Percentiles rank a stretch among this genome's conserved stretches.
Conservation (phyloP, 148 eudicot genomes). For the Polygonum aviculare region DNA sequence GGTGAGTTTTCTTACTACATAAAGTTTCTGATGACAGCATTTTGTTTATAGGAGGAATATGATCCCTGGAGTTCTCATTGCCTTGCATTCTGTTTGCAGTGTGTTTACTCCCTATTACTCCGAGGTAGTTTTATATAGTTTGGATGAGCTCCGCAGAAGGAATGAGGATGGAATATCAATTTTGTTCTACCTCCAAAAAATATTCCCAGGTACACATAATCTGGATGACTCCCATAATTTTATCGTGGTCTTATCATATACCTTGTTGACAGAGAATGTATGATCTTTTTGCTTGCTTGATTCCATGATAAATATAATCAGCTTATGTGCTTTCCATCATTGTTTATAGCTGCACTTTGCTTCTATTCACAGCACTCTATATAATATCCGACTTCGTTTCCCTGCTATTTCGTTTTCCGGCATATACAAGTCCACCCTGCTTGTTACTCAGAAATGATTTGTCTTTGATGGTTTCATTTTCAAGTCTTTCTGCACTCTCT, state of each 20-base stretch:
- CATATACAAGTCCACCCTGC: not conserved
- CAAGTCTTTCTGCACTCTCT: not conserved
- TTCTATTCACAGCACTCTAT: not conserved
- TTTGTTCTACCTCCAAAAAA: constrained; percentile 94
- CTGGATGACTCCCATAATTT: not conserved
- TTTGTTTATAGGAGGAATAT: not conserved
- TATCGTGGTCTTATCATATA: not conserved
- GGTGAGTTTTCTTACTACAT: constrained; percentile 27
- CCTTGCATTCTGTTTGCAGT: constrained; percentile 31
- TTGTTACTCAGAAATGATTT: not conserved
- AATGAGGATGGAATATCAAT: constrained; percentile 96
- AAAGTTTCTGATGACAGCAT: not conserved
- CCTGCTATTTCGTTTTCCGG: not conserved
- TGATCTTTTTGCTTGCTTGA: not conserved
- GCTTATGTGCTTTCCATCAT: not conserved
- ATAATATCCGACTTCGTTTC: not conserved
- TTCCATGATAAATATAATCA: not conserved
- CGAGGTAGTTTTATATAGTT: constrained; percentile 82
- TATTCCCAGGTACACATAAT: constrained; percentile 70
- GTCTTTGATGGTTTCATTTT: not conserved
- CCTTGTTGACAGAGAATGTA: not conserved
- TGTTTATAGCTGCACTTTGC: not conserved
- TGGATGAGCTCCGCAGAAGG: constrained; percentile 68
- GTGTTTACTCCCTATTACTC: constrained; percentile 96
- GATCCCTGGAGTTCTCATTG: not conserved